Evolutionary conservation across 768 basidiomycete species (phyloP).

Genomic region (Phylloporus scabripes): DNA sequence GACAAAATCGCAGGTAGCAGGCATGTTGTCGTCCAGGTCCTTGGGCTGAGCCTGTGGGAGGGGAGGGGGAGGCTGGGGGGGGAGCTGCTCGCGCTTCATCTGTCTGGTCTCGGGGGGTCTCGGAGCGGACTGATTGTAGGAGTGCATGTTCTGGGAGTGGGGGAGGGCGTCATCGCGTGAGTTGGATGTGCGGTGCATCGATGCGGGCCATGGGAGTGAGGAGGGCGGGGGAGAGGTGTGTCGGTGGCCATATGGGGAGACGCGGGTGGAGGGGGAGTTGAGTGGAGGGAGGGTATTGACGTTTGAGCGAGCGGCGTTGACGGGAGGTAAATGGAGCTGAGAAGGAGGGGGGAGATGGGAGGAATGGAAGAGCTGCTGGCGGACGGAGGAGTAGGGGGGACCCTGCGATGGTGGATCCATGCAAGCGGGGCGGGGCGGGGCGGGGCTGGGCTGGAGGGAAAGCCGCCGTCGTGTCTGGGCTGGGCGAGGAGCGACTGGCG

Average conservation of each 20-base stretch:
- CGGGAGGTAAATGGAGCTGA: slow-evolving; percentile 36
- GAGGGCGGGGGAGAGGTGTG: slow-evolving; percentile 26
- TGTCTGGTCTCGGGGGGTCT: slow-evolving; percentile 22
- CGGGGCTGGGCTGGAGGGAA: slow-evolving; percentile 8
- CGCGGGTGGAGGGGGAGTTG: slow-evolving; percentile 26
- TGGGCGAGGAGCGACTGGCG: slow-evolving; percentile 1
- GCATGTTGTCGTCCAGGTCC: slow-evolving; percentile 66
- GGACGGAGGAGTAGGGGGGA: slow-evolving; percentile 24
- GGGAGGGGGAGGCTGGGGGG: slow-evolving; percentile 18
- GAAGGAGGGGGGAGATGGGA: slow-evolving; percentile 42
- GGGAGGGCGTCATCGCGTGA: slow-evolving; percentile 40
- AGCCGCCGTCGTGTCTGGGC: slow-evolving; percentile 2
- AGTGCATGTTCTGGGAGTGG: slow-evolving; percentile 12
- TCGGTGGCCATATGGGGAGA: slow-evolving; percentile 21
- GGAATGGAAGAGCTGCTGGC: slow-evolving; percentile 37
- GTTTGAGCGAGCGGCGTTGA: slow-evolving; percentile 30
- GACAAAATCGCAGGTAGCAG: slow-evolving; percentile 88
- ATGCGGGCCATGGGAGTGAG: slow-evolving; percentile 20
- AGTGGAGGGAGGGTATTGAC: slow-evolving; percentile 40
- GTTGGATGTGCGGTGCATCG: slow-evolving; percentile 35
- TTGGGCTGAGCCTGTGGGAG: slow-evolving; percentile 22
- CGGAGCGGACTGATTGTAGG: slow-evolving; percentile 20
- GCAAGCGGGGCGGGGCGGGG: slow-evolving; percentile 1
- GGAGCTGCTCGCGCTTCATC: slow-evolving; percentile 27
- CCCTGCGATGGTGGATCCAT: slow-evolving; percentile 30